phyloP scores from a whole-genome alignment of 2,329 filamentous ascomycete species.

The Pseudocercospora pini-densiflorae region DNA sequence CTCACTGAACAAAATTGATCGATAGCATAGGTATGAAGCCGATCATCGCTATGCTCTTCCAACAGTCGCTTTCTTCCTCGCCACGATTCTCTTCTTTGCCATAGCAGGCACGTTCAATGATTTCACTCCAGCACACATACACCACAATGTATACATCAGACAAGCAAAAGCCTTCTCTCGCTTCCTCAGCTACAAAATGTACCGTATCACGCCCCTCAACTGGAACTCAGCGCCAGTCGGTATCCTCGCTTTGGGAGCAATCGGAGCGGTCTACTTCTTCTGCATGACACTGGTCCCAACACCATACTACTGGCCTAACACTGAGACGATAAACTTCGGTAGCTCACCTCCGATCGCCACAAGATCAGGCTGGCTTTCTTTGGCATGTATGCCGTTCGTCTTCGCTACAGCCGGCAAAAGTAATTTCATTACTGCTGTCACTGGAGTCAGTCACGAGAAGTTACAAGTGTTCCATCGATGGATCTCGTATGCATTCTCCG shows the following conservation, averaged over 20 bases:
- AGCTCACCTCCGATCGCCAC: conserved; percentile 60
- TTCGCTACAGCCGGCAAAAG: conserved; percentile 53
- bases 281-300: conserved; percentile 45
- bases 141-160: conserved; percentile 16
- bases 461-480: conserved; percentile 62
- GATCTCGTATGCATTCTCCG: conserved; percentile 61
- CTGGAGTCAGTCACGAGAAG: conserved; percentile 62
- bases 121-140: conserved; percentile 8
- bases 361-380: conserved; percentile 57
- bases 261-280: conserved; percentile 54
- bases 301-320: conserved; percentile 59
- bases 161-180: conserved; percentile 44
- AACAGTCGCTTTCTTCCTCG: conserved; percentile 59
- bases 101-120: conserved; percentile 44
- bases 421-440: conserved; percentile 59
- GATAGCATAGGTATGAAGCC: conserved; percentile 53
- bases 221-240: conserved; percentile 54
- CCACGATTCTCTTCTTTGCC: conserved; percentile 54
- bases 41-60: conserved; percentile 59
- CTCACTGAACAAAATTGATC: conserved; percentile 1
- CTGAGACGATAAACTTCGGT: conserved; percentile 45
- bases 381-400: conserved; percentile 58
- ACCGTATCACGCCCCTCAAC: conserved; percentile 39
- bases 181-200: conserved; percentile 50
- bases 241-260: conserved; percentile 45